Conservation (phyloP, 768 basidiomycete genomes). For the Gloeopeniophorella convolvens region DNA sequence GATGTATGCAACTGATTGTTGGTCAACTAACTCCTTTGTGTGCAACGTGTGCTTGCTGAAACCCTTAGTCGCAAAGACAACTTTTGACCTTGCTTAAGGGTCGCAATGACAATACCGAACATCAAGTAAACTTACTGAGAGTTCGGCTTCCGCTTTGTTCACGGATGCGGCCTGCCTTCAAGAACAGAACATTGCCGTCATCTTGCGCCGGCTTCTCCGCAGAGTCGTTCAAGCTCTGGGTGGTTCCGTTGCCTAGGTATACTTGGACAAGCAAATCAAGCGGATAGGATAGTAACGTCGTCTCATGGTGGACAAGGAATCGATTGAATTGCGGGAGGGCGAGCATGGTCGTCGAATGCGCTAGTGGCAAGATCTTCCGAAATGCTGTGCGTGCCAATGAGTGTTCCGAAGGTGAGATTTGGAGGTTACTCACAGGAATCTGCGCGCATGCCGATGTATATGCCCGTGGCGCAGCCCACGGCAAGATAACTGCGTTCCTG, state of each 20-base stretch:
- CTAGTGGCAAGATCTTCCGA: constrained; percentile 45
- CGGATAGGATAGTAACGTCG: constrained; percentile 56
- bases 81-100: no score
- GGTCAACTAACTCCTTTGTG: constrained; percentile 48
- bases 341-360: constrained; percentile 47
- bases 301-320: constrained; percentile 59
- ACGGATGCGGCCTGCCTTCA: constrained; percentile 46
- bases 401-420: background rate
- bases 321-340: constrained; percentile 57
- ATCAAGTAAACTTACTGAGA: constrained; percentile 59
- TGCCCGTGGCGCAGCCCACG: constrained; percentile 59
- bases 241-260: constrained; percentile 41
- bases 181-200: constrained; percentile 55
- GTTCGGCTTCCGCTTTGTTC: no score
- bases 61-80: constrained; percentile 62
- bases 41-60: constrained; percentile 55
- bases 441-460: constrained; percentile 56
- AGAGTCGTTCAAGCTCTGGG: constrained; percentile 45
- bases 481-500: constrained; percentile 52
- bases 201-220: constrained; percentile 53
- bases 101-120: no score
- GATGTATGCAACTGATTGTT: constrained; percentile 34
- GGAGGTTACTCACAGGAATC: constrained; percentile 41
- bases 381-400: constrained; percentile 39
- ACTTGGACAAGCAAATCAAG: constrained; percentile 63